These are phyloP conservation scores for Aspergillus phoenicis DNA, from an alignment of 2,329 filamentous ascomycete genomes.

Conservation along the genomic window DNA sequence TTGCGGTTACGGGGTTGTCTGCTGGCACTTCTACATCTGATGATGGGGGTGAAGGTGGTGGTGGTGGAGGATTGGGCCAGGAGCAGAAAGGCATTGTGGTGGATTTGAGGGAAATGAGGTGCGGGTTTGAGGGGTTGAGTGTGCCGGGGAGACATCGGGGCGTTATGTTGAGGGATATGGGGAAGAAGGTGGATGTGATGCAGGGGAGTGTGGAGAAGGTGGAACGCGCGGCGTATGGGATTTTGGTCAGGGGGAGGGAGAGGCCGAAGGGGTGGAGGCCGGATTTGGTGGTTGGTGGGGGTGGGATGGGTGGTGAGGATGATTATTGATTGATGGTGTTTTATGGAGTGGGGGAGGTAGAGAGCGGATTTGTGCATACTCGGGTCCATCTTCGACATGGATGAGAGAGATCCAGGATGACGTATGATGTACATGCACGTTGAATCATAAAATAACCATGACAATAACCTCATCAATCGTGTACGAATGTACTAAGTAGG, in stretches of 20 bases:
- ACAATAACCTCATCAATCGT: background rate
- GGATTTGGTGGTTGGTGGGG: slow-evolving; percentile 60
- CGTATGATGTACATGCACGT: background rate
- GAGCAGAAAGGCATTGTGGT: slow-evolving; percentile 68
- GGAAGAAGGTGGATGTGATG: slow-evolving; percentile 85
- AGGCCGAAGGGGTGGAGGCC: slow-evolving; percentile 90
- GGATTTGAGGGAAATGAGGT: slow-evolving; percentile 78
- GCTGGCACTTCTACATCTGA: slow-evolving; percentile 55
- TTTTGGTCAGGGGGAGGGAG: slow-evolving; percentile 84
- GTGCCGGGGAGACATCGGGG: slow-evolving; percentile 49
- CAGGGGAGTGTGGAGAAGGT: slow-evolving; percentile 89
- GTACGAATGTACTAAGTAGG: too few species aligned
- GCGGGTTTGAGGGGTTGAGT: slow-evolving; percentile 74
- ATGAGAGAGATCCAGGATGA: too few species aligned
- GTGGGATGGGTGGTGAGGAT: slow-evolving; percentile 46
- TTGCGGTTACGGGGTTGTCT: slow-evolving; percentile 85
- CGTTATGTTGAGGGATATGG: slow-evolving; percentile 62
- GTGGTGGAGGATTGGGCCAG: slow-evolving; percentile 6
- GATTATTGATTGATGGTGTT: slow-evolving; percentile 33
- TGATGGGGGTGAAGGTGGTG: slow-evolving; percentile 34
- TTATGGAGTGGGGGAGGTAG: too few species aligned
- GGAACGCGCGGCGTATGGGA: slow-evolving; percentile 83
- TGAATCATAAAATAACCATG: background rate
- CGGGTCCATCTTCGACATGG: too few species aligned
- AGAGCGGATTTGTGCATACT: too few species aligned